Base-by-base conservation (phyloP, 345 rosid species). In the Syzygium jambos region DNA sequence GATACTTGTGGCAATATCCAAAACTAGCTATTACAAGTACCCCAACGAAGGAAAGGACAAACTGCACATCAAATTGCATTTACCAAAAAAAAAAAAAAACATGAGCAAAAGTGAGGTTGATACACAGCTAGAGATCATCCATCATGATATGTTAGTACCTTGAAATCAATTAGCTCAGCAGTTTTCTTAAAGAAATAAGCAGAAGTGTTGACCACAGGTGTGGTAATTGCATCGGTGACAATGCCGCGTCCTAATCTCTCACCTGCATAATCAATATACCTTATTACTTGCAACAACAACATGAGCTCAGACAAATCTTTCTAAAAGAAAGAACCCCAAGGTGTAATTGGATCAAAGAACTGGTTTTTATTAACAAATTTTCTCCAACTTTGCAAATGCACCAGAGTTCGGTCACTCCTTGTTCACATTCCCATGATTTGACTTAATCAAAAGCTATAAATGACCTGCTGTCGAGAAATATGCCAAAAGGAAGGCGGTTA, bases 211-310 rank as follows among this genome's bases (percentile, higher is more conserved):
- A 96, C 98, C 84, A 96, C 96, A 3, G 98, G 99, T 25, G 99
- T 98, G 10, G 99, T 96, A 88, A 98, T 96, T 87, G 98, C 98
- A 95, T 98, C 99, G 7, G 98, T 98, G 63, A 95, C 98, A 86
- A 98, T 96, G 68, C 98, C 97, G 85, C 99, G 97, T 85, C 99
- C 99, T 88, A 95, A 94, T 90, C 99, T 92, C 85, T 98, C 99
- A 89, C 99, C 99, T 98, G 89, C 56, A 84, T 46, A 19, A 83
- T 86, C 27, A 73, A 73, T 19, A 73, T 19, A 22, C 63, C 25
- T 56, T 87, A 34, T 85, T 53, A 56, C 12, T 56, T 27, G 27
- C 10, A 56, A 57, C n/a, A 21, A 34, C 49, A 73, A 73, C 19
- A 38, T 73, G 82, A 73, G 49, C 25, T 73, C 54, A 63, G 63